phyloP scores from a whole-genome alignment of 208 protist species.

The Trypanosoma lewisi region DNA sequence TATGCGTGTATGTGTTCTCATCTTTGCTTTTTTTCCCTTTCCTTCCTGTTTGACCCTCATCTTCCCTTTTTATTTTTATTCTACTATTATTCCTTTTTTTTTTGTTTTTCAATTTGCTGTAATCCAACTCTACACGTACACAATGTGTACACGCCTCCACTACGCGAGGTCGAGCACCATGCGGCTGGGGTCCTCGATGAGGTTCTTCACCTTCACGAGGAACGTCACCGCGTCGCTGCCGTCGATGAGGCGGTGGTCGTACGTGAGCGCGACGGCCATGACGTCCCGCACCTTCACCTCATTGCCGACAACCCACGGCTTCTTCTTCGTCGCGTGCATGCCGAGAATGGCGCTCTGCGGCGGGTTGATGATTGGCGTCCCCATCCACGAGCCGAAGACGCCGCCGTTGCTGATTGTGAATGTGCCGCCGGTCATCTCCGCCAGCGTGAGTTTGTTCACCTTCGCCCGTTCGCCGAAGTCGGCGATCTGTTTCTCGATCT shows the following conservation, averaged over 20 bases:
- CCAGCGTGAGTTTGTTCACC: constrained; percentile 93
- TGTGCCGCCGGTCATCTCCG: constrained; percentile 98
- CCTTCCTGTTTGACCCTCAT: not conserved
- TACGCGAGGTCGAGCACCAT: constrained; percentile 93
- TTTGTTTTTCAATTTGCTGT: too few species aligned
- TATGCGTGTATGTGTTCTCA: not conserved
- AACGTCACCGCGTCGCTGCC: constrained; percentile 98
- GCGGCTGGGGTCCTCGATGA: constrained; percentile 94
- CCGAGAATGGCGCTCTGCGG: constrained; percentile 98
- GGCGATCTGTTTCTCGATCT: constrained; percentile 95
- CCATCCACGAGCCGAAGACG: constrained; percentile 98
- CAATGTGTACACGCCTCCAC: not conserved
- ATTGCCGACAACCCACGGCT: constrained; percentile 92
- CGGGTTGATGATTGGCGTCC: constrained; percentile 99
- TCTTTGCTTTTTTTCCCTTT: not conserved
- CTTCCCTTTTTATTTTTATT: not conserved
- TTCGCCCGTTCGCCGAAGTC: constrained; percentile 90
- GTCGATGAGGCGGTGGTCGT: constrained; percentile 99
- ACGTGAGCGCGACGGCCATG: constrained; percentile 99
- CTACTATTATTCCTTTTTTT: too few species aligned
- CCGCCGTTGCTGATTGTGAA: constrained; percentile 99
- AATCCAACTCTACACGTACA: too few species aligned
- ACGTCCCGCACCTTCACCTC: constrained; percentile 95
- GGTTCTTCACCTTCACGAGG: constrained; percentile 97
- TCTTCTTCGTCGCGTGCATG: constrained; percentile 98